Percentiles rank a stretch among this genome's conserved stretches.
These are phyloP conservation scores for Petunia secreta DNA, from an alignment of 257 asterid species.

Conservation along the genomic window DNA sequence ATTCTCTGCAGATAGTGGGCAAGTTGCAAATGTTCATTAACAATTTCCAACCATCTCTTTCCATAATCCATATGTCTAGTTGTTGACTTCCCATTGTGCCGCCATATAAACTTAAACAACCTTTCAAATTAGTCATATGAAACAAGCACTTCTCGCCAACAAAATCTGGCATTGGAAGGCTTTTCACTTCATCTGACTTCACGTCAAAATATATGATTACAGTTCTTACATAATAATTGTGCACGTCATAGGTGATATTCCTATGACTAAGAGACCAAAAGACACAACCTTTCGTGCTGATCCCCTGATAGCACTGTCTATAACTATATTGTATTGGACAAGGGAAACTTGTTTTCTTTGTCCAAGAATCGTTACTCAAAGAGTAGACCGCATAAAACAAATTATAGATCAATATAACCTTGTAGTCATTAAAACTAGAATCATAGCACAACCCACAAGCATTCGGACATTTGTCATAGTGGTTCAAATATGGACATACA, in stretches of 20 bases:
- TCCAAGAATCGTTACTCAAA: not conserved
- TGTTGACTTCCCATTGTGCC: not conserved
- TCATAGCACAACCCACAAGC: not conserved
- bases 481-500: not conserved
- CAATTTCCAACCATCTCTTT: not conserved
- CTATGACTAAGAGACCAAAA: not conserved
- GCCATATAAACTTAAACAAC: not conserved
- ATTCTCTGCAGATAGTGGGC: not conserved
- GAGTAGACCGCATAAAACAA: not conserved
- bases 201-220: not conserved
- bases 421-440: not conserved
- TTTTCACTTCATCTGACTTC: not conserved
- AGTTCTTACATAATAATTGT: not conserved
- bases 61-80: not conserved
- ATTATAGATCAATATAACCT: not conserved
- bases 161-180: not conserved
- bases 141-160: not conserved
- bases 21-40: not conserved
- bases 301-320: not conserved
- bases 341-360: slow-evolving; percentile 13
- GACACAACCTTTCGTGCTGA: not conserved
- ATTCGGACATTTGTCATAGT: not conserved
- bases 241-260: not conserved
- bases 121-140: not conserved
- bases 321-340: not conserved